A percentile compares a stretch with the other conserved stretches of the same genome.
Evolutionary conservation across 2,329 filamentous ascomycete genomes (phyloP).

Genomic region (Dactylonectria macrodidyma): DNA sequence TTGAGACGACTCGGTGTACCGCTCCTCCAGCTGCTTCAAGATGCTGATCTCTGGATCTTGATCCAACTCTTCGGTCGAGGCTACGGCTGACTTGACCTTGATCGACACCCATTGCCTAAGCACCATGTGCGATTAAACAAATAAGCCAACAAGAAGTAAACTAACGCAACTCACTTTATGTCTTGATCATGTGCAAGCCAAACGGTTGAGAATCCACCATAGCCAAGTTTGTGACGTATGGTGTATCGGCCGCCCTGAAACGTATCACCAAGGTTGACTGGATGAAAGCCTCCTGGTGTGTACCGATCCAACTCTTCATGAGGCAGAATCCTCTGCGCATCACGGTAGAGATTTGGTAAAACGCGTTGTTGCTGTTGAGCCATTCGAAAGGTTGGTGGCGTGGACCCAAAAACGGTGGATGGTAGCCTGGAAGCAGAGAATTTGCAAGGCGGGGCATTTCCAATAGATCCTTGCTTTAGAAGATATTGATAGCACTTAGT

Average conservation of each 20-base stretch:
- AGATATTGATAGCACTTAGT: too few relatives aligned
- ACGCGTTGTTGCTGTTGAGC: too few relatives aligned
- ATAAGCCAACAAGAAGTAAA: not conserved
- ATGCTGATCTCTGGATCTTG: conserved; percentile 20
- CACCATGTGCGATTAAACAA: not conserved
- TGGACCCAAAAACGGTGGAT: too few relatives aligned
- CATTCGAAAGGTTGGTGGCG: too few relatives aligned
- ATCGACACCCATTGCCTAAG: conserved; percentile 24
- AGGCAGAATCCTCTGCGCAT: not conserved
- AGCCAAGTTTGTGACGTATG: conserved; percentile 17
- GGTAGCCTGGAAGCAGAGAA: too few relatives aligned
- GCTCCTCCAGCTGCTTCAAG: not conserved
- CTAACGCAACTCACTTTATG: not conserved
- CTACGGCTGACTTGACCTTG: conserved; percentile 26
- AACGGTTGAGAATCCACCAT: conserved; percentile 25
- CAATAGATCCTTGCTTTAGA: too few relatives aligned
- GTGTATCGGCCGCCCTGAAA: conserved; percentile 21
- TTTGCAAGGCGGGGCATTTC: too few relatives aligned
- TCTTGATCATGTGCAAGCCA: conserved; percentile 25
- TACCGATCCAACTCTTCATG: conserved; percentile 8
- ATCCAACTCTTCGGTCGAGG: conserved; percentile 15
- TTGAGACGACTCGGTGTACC: not conserved
- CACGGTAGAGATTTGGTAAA: too few relatives aligned
- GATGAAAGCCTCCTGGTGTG: conserved; percentile 18
- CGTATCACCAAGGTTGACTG: conserved; percentile 18